These are phyloP conservation scores for Mesembryanthemum crystallinum DNA, from an alignment of 148 eudicot species.

Conservation along the genomic window DNA sequence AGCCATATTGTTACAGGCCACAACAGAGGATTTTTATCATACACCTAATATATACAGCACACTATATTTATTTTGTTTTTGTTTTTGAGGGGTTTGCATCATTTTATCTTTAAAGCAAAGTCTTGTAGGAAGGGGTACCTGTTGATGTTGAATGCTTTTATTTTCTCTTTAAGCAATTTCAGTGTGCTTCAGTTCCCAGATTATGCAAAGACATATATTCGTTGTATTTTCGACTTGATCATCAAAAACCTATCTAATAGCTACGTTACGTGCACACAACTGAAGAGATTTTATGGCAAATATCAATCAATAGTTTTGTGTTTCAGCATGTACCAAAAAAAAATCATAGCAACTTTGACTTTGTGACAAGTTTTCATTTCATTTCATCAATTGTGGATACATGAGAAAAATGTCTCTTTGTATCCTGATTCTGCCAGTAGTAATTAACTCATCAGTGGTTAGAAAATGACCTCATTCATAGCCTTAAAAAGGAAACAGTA, in stretches of 20 bases:
- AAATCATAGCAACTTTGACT: neutral
- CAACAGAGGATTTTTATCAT: neutral
- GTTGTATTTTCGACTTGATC: neutral
- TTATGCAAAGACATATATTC: neutral
- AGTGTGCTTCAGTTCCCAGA: neutral
- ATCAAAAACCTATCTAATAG: neutral
- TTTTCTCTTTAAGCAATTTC: neutral
- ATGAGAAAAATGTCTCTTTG: too few species aligned
- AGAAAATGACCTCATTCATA: too few species aligned
- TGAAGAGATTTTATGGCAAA: neutral
- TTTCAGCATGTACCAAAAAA: neutral
- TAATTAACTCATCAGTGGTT: too few species aligned
- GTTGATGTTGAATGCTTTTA: neutral
- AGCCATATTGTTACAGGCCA: conserved; percentile 8
- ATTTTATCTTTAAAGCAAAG: conserved; percentile 28
- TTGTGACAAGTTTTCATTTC: neutral
- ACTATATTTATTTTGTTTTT: neutral
- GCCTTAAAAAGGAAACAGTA: too few species aligned
- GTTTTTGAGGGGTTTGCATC: neutral
- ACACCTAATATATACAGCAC: neutral
- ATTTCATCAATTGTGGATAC: too few species aligned
- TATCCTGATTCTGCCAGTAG: too few species aligned
- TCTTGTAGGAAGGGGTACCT: neutral
- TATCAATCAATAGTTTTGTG: neutral
- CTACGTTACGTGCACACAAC: neutral